Conservation (phyloP, 768 basidiomycete species). For the Mycena galopus region DNA sequence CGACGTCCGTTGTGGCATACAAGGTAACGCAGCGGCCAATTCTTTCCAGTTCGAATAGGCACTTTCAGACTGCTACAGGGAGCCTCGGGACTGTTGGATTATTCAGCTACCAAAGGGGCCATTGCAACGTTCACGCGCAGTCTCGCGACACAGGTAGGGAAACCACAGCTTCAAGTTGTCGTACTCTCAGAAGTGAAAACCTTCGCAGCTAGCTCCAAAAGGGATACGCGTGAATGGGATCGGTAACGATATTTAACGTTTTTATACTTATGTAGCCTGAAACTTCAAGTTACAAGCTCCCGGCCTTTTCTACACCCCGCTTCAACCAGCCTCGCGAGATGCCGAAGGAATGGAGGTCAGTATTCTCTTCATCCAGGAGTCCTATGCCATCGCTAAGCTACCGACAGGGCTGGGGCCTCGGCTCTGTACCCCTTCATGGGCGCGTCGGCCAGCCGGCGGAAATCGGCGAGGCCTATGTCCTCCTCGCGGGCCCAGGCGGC, state of each 20-base stretch:
- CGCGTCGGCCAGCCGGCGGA: slow-evolving; percentile 66
- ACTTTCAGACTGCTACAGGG: background rate
- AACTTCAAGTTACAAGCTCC: slow-evolving; percentile 43
- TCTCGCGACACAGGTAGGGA: slow-evolving; percentile 56
- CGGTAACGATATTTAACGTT: background rate
- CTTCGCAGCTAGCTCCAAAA: background rate
- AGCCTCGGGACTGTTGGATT: slow-evolving; percentile 53
- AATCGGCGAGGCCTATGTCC: slow-evolving; percentile 65
- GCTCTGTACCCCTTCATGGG: slow-evolving; percentile 59
- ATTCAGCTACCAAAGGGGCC: slow-evolving; percentile 72
- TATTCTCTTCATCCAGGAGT: too few relatives aligned
- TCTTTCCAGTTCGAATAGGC: too few relatives aligned
- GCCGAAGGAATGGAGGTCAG: slow-evolving; percentile 66
- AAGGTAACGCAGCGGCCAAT: too few relatives aligned
- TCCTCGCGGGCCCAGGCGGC: slow-evolving; percentile 61
- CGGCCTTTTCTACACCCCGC: slow-evolving; percentile 69
- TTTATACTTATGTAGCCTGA: background rate
- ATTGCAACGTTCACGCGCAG: slow-evolving; percentile 70
- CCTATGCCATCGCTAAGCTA: background rate
- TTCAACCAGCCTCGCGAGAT: slow-evolving; percentile 67
- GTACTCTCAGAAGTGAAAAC: background rate
- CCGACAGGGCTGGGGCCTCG: slow-evolving; percentile 54
- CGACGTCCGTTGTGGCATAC: slow-evolving; percentile 70
- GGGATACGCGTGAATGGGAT: background rate
- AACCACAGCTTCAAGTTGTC: background rate